Evolutionary conservation across 202 grass and related monocot genomes (phyloP).

Genomic region (Elaeis oleifera): DNA sequence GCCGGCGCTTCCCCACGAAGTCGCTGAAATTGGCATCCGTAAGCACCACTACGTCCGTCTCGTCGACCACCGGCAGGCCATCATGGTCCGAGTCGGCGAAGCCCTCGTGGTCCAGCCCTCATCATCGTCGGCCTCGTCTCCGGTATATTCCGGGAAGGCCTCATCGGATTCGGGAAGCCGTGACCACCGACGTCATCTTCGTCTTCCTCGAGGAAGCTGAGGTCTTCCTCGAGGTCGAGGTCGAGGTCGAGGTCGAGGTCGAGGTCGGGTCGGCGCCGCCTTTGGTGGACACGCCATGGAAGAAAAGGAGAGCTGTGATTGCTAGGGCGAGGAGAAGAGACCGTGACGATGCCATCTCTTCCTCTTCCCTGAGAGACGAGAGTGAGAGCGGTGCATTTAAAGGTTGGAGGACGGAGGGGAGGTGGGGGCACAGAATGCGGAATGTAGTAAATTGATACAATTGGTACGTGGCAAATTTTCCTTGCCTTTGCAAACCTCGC

Average conservation of each 20-base stretch:
- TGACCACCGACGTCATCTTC: constrained; percentile 7
- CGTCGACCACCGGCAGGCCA: constrained; percentile 33
- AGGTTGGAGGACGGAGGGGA: too few relatives aligned
- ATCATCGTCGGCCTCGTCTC: constrained; percentile 3
- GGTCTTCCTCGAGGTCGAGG: constrained; percentile 26
- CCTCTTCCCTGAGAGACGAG: neutral
- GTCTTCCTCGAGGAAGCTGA: constrained; percentile 24
- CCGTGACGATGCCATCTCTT: constrained; percentile 16
- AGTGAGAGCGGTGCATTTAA: neutral
- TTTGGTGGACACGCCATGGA: constrained; percentile 11
- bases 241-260: constrained; percentile 21
- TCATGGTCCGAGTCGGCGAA: too few relatives aligned
- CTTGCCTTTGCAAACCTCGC: too few relatives aligned
- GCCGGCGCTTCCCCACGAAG: constrained; percentile 41
- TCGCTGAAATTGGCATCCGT: constrained; percentile 65
- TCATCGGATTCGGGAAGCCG: constrained; percentile 15
- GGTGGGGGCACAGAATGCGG: too few relatives aligned
- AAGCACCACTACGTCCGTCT: constrained; percentile 63
- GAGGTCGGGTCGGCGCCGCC: constrained; percentile 4
- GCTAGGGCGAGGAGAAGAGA: constrained; percentile 22
- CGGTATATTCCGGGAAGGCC: neutral
- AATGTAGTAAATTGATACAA: too few relatives aligned
- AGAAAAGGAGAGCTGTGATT: constrained; percentile 24
- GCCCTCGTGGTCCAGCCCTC: too few relatives aligned
- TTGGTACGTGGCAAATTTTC: too few relatives aligned